Evolutionary conservation across 2,329 filamentous ascomycete genomes (phyloP).

Genomic region (Calonectria pseudoreteaudii): DNA sequence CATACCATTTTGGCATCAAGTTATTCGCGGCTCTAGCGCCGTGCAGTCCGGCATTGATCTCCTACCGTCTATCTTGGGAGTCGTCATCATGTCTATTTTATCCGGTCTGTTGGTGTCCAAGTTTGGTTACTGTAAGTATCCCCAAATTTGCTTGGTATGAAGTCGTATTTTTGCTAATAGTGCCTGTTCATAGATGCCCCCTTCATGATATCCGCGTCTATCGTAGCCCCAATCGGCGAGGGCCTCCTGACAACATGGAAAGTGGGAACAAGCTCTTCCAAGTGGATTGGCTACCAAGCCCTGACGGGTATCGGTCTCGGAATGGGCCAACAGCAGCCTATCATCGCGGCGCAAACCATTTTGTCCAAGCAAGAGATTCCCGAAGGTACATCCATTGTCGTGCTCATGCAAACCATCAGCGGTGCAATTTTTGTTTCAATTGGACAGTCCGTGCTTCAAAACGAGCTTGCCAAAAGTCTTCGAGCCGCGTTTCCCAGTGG

Average conservation of each 20-base stretch:
- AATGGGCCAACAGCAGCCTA: constrained; percentile 56
- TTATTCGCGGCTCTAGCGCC: constrained; percentile 53
- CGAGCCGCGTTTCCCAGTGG: not conserved
- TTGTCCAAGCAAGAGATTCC: constrained; percentile 40
- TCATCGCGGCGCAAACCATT: constrained; percentile 57
- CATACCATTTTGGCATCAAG: constrained; percentile 60
- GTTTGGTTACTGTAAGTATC: constrained; percentile 55
- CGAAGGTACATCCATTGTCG: constrained; percentile 50
- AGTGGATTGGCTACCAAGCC: constrained; percentile 60
- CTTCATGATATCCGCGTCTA: constrained; percentile 52
- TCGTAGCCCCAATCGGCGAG: constrained; percentile 50
- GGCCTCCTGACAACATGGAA: constrained; percentile 57
- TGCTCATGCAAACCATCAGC: constrained; percentile 51
- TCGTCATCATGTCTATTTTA: constrained; percentile 48
- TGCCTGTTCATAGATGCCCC: constrained; percentile 37
- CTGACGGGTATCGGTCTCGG: constrained; percentile 50
- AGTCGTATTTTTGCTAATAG: not conserved
- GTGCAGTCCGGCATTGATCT: constrained; percentile 53
- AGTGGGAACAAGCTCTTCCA: constrained; percentile 45
- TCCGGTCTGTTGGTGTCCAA: constrained; percentile 50
- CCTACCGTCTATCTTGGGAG: constrained; percentile 52
- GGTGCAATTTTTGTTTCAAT: constrained; percentile 61
- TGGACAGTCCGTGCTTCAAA: constrained; percentile 62
- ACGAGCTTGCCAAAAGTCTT: constrained; percentile 51
- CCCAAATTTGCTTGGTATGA: not conserved